Conservation (phyloP, 768 basidiomycete genomes). For the Psilocybe sp. region DNA sequence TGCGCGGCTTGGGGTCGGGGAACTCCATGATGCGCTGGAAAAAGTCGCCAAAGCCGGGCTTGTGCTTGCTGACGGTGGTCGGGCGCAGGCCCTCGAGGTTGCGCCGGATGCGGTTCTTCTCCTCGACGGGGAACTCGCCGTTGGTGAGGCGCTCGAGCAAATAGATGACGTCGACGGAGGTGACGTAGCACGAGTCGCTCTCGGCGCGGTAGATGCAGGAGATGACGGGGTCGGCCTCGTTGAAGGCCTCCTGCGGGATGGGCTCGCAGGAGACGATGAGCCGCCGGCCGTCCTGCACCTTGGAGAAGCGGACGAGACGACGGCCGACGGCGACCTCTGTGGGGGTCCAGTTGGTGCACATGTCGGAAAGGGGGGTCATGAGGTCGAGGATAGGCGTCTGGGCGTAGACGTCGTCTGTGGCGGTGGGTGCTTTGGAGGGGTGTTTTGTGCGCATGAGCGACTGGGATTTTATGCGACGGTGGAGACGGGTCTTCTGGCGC, state of each 20-base stretch:
- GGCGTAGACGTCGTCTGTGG: constrained; percentile 41
- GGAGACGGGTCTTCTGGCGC: constrained; percentile 33
- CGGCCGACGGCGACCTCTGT: constrained; percentile 70
- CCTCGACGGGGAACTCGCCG: constrained; percentile 87
- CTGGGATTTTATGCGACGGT: constrained; percentile 42
- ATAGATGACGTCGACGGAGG: constrained; percentile 94
- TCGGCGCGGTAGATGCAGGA: constrained; percentile 93
- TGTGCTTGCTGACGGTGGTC: constrained; percentile 85
- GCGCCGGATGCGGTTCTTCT: constrained; percentile 93
- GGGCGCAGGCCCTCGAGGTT: constrained; percentile 94
- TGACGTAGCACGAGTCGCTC: constrained; percentile 76
- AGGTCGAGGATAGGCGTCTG: constrained; percentile 62
- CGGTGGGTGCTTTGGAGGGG: constrained; percentile 25
- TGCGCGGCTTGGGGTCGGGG: constrained; percentile 88
- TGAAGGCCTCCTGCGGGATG: constrained; percentile 71
- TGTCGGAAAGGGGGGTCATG: constrained; percentile 49
- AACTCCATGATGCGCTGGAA: constrained; percentile 98
- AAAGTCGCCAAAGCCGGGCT: constrained; percentile 76
- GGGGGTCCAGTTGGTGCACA: constrained; percentile 58
- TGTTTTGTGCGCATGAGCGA: constrained; percentile 42
- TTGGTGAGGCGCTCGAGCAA: constrained; percentile 76
- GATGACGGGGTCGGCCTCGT: constrained; percentile 75
- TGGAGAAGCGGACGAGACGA: constrained; percentile 83
- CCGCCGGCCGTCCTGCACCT: constrained; percentile 71
- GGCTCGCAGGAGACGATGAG: constrained; percentile 79